phyloP scores from a whole-genome alignment of 495 filamentous ascomycete species.

The Tuber melanosporum region DNA sequence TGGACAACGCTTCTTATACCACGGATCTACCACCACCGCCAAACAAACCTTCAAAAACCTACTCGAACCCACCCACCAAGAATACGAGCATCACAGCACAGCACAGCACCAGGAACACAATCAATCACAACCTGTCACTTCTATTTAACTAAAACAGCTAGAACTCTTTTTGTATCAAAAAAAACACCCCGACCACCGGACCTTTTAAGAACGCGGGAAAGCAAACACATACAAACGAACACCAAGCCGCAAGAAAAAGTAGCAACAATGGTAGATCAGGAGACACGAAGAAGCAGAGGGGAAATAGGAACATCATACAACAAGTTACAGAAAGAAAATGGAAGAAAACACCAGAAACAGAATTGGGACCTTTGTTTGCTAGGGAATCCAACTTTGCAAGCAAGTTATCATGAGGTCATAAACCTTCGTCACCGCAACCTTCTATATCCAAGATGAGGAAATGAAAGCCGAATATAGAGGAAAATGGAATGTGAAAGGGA shows the following conservation, averaged over 20 bases:
- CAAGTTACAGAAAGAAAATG: conserved; percentile 13
- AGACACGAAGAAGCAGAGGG: not conserved
- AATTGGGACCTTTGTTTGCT: conserved; percentile 3
- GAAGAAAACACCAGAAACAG: conserved; percentile 18
- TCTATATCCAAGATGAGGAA: conserved; percentile 23
- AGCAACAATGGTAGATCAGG: not conserved
- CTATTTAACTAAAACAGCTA: not conserved
- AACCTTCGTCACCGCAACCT: conserved; percentile 35
- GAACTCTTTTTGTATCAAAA: not conserved
- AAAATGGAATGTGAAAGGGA: conserved; percentile 22
- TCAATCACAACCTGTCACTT: not conserved
- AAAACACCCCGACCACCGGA: not conserved
- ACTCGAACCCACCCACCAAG: not conserved
- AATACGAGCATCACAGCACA: not conserved
- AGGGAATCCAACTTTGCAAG: not conserved
- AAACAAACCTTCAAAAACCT: not conserved
- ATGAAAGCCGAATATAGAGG: conserved; percentile 18
- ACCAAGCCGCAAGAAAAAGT: not conserved
- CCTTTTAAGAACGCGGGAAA: conserved; percentile 2
- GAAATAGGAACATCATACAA: conserved; percentile 1
- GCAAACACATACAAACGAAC: not conserved
- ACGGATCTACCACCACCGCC: not conserved
- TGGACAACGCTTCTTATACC: not conserved
- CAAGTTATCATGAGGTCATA: conserved; percentile 19
- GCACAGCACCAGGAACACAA: not conserved